phyloP scores from a whole-genome alignment of 192 early-diverging fungal genomes.

The Gaertneriomyces semiglobifer region DNA sequence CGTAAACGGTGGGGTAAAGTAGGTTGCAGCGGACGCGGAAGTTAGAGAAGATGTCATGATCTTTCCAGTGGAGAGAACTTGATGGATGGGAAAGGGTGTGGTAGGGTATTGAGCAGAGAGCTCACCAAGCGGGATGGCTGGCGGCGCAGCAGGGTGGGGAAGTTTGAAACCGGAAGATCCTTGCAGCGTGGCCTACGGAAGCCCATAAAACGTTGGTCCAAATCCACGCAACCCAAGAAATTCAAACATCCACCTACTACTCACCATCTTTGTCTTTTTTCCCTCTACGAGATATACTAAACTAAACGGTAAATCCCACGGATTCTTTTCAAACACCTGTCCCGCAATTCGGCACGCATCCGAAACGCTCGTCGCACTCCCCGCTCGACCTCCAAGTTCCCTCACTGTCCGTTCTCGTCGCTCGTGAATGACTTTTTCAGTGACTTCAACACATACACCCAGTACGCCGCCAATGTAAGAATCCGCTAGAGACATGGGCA shows the following conservation, averaged over 20 bases:
- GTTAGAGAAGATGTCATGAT: slow-evolving; percentile 1
- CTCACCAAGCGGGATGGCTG: slow-evolving; percentile 4
- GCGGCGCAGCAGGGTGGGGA: not conserved
- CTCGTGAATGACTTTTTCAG: slow-evolving; percentile 12
- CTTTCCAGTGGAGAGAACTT: slow-evolving; percentile 2
- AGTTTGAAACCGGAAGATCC: not conserved
- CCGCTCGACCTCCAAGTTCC: slow-evolving; percentile 14
- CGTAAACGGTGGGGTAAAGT: not conserved
- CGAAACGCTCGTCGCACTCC: not conserved
- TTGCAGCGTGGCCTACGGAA: not conserved
- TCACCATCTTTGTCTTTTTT: not conserved
- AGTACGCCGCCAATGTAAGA: not conserved
- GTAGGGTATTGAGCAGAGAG: not conserved
- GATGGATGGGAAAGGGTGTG: not conserved
- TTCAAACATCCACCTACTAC: not conserved
- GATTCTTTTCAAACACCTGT: not conserved
- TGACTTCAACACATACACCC: not conserved
- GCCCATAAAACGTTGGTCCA: not conserved
- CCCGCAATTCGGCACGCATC: slow-evolving; percentile 19
- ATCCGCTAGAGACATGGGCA: not conserved
- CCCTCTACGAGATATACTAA: slow-evolving; percentile 21
- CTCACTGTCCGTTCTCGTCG: slow-evolving; percentile 11
- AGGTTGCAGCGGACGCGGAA: not conserved
- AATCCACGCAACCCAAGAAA: not conserved
- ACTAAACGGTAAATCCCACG: slow-evolving; percentile 20